phyloP scores from a whole-genome alignment of 768 basidiomycete species.

The Solioccasus polychromus region DNA sequence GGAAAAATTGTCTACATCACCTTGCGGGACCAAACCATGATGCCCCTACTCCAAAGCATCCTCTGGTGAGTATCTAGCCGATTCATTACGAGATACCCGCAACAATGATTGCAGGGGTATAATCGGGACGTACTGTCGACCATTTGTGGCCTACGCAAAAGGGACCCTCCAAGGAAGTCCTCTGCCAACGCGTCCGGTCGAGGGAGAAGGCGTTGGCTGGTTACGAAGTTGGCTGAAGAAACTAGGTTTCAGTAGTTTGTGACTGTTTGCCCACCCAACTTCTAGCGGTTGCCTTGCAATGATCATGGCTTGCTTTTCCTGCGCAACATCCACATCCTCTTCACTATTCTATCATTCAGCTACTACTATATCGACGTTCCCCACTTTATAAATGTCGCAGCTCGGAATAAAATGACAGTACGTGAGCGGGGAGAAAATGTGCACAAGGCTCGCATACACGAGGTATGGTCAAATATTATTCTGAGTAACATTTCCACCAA shows the following conservation, averaged over 20 bases:
- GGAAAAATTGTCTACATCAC: constrained; percentile 59
- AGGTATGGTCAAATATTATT: not conserved
- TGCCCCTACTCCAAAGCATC: constrained; percentile 64
- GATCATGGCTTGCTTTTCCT: not conserved
- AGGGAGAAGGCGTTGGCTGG: constrained; percentile 32
- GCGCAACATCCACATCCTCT: too few species aligned
- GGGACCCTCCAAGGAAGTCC: constrained; percentile 14
- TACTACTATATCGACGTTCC: too few species aligned
- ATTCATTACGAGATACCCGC: not conserved
- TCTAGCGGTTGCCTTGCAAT: constrained; percentile 9
- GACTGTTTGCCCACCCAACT: constrained; percentile 23
- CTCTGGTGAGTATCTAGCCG: constrained; percentile 48
- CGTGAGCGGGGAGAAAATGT: too few species aligned
- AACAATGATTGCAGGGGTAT: constrained; percentile 23
- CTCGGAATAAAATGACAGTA: too few species aligned
- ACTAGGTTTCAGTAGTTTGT: constrained; percentile 29
- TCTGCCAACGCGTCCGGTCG: constrained; percentile 12
- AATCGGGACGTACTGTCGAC: constrained; percentile 31
- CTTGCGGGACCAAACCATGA: constrained; percentile 63
- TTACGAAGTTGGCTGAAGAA: constrained; percentile 28
- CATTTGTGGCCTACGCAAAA: constrained; percentile 25
- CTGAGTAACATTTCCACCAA: not conserved
- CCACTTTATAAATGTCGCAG: too few species aligned
- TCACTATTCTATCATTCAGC: too few species aligned
- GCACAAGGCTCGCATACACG: too few species aligned